Base-by-base conservation (phyloP, 2,329 filamentous ascomycete species). In the Fusarium austroafricanum region DNA sequence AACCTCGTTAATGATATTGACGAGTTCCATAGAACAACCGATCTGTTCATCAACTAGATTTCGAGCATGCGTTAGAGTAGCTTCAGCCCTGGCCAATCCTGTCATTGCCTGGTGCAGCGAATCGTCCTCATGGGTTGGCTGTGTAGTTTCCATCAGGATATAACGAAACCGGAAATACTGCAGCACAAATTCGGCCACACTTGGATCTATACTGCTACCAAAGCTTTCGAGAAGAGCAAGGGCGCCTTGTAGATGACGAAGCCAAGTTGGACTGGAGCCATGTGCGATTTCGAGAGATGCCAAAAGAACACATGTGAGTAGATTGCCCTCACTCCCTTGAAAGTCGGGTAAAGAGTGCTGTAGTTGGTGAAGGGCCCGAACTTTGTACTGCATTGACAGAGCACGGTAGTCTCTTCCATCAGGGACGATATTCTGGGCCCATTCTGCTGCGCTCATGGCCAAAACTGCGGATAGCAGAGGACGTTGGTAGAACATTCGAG, bases 131-230 rank as follows among this genome's bases (percentile, higher is more conserved):
- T 61, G 47, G 26, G 29, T 61, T 20, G 68, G 64, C 38, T 69
- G 58, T 1, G 71, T 73, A 5, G 71, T 73, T 50, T 71, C 67
- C 61, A 73, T 63, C 12, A 73, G 20, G 9, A 73, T 55, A 31
- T 73, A 73, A 10, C 71, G 61, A 21, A 73, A 73, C 10, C 71
- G 68, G 33, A 73, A 73, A 43, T 73, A 73, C 29, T 65, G 67
- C 0, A 73, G 54, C 2, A 58, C 71, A 23, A 73, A 73, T 2
- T 65, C 59, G 4, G 71, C 68, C n/a, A 73, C 68, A 5, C 33
- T 23, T 0, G 64, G 54, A 18, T 71, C 68, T 10, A 72, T 56
- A 0, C 7, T 45, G 11, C n/a, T 38, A 9, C 66, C 56, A 18
- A 67, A 72, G 15, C 53, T 72, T 28, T 72, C 64, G 10, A 73